Evolutionary conservation across 441 rosid genomes (phyloP), one percentile per base, ranked within the genome.

Genomic region (Adansonia rubrostipa): DNA sequence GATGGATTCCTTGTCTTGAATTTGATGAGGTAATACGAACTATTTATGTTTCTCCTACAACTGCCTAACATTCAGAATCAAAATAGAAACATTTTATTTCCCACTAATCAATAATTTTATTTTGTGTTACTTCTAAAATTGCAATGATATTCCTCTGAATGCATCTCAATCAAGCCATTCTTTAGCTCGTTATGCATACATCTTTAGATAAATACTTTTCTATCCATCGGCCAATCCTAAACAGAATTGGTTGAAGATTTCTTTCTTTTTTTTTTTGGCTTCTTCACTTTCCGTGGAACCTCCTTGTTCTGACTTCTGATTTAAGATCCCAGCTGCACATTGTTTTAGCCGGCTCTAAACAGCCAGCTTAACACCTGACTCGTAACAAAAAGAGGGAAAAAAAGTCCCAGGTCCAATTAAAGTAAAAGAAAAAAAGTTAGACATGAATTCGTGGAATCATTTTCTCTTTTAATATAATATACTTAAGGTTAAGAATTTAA

Each of bases 1-100:
- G 89, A 0, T 92, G 93, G 97, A 83, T 87, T 71, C 94, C 93
- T 75, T 88, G 89, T 83, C 88, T 90, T 53, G 94, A 90, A 82
- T 92, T 92, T 57, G 92, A 90, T 74, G 86, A 86, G 94, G 97
- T 92, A 77, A 77, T 51, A 15, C 17, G 8, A 40, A 20, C 57
- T 0, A 50, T 48, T 10, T 6, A 56, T 58, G 33, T 20, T 20
- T 6, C 33, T 2, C 33, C 9, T 20, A 20, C 13, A 58, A 6
- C 14, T 58, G 6, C 33, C 33, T 1, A 58, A 9, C 9, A 9
- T 17, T 54, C 60, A 54, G 28, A 57, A 54, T 54, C 6, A 2
- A 24, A 28, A 28, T 28, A 28, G 33, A 28, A 28, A 28, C 3
- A 19, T 24, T 62, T 24, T 8, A 2, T 62, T 22, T 19, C 20